A percentile compares a stretch with the other conserved stretches of the same genome.
Conservation (phyloP, 495 filamentous ascomycete genomes). For the Penicillium maclennaniae region DNA sequence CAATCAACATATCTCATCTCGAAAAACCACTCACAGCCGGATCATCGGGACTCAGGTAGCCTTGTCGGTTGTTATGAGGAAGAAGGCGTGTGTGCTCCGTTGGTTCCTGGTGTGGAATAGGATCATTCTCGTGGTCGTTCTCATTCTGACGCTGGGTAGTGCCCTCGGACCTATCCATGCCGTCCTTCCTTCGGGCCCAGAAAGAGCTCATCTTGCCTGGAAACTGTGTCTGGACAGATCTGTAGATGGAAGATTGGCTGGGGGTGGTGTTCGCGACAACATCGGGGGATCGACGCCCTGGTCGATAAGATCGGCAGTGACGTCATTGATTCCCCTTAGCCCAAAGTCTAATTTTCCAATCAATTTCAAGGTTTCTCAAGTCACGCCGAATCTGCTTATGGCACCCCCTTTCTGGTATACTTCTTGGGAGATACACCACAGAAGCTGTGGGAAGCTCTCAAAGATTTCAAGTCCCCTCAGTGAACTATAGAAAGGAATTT, state of each 20-base stretch:
- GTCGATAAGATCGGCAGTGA: neutral
- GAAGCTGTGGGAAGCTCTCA: too few species aligned
- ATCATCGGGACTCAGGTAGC: conserved; percentile 86
- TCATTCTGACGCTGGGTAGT: conserved; percentile 16
- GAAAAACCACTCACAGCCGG: conserved; percentile 60
- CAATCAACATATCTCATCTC: neutral
- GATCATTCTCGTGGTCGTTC: conserved; percentile 14
- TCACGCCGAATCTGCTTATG: too few species aligned
- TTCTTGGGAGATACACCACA: too few species aligned
- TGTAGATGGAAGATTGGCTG: neutral
- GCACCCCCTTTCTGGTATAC: too few species aligned
- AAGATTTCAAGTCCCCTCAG: too few species aligned
- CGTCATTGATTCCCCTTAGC: neutral
- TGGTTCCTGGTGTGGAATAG: conserved; percentile 23
- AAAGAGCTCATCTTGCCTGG: conserved; percentile 39
- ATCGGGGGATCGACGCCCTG: neutral
- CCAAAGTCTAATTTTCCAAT: neutral
- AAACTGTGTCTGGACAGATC: neutral
- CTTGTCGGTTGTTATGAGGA: conserved; percentile 52
- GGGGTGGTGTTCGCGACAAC: neutral
- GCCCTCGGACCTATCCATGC: conserved; percentile 26
- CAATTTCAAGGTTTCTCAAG: too few species aligned
- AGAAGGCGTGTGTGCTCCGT: conserved; percentile 76
- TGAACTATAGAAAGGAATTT: too few species aligned
- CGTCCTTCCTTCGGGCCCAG: conserved; percentile 50